Conservation (phyloP, 495 filamentous ascomycete species). For the Penicillium samsonianum region DNA sequence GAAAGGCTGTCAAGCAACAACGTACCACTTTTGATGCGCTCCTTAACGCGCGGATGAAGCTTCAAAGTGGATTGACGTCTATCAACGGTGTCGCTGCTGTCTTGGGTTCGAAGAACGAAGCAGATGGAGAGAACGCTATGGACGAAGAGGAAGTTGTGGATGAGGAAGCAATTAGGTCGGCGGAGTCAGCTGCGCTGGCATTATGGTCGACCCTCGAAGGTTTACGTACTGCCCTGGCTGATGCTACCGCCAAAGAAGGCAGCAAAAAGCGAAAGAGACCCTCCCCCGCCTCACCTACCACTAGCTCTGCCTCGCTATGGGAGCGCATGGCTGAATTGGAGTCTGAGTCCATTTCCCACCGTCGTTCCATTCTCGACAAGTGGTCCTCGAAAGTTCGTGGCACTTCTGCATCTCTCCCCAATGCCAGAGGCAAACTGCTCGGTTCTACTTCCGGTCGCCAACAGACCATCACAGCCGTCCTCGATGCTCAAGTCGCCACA, state of each 20-base stretch:
- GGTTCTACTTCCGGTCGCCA: constrained; percentile 39
- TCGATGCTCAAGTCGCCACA: constrained; percentile 71
- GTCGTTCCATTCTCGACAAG: constrained; percentile 48
- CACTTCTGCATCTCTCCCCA: constrained; percentile 38
- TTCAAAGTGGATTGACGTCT: constrained; percentile 85
- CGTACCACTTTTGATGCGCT: constrained; percentile 82
- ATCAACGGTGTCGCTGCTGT: constrained; percentile 68
- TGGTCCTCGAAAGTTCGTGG: constrained; percentile 55
- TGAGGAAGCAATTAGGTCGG: constrained; percentile 61
- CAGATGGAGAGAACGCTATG: constrained; percentile 30
- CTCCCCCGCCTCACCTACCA: constrained; percentile 46
- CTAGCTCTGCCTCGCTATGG: constrained; percentile 65
- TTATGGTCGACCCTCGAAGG: constrained; percentile 83
- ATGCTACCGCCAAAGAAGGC: constrained; percentile 46
- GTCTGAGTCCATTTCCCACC: constrained; percentile 44
- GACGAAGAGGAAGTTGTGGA: constrained; percentile 41
- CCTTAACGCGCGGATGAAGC: constrained; percentile 80
- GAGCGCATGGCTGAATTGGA: constrained; percentile 69
- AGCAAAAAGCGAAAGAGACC: constrained; percentile 62
- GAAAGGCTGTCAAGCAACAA: constrained; percentile 79
- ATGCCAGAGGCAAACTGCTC: constrained; percentile 48
- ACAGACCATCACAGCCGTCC: constrained; percentile 67
- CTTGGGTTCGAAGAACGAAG: constrained; percentile 37
- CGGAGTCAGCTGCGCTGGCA: constrained; percentile 83
- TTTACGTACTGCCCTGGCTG: constrained; percentile 62